Conservation (phyloP, 441 rosid genomes). For the Syzygium malaccense region DNA sequence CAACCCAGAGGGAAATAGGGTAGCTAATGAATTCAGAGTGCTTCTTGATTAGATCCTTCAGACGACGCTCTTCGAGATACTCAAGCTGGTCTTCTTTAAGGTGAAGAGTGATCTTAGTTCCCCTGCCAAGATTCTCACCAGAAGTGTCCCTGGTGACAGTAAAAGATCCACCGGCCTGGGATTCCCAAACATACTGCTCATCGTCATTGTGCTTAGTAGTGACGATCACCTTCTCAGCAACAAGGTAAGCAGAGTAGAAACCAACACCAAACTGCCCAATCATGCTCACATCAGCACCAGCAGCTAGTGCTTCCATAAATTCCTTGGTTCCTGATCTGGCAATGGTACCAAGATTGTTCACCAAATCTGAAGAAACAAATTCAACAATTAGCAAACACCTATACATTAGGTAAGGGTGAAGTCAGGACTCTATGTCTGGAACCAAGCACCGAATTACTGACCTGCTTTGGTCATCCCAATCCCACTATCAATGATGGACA, state of each 20-base stretch:
- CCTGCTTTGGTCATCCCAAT: constrained; percentile 5
- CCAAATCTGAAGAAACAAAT: background rate
- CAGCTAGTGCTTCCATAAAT: constrained; percentile 10
- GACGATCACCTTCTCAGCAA: constrained; percentile 6
- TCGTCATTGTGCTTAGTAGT: background rate
- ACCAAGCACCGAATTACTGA: background rate
- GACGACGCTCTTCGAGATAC: constrained; percentile 1
- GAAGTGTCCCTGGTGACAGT: constrained; percentile 4
- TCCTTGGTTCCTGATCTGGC: constrained; percentile 5
- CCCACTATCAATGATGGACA: constrained; percentile 3
- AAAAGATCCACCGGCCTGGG: background rate
- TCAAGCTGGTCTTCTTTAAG: constrained; percentile 5
- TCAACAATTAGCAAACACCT: background rate
- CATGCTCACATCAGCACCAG: constrained; percentile 12
- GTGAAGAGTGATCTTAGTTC: constrained; percentile 1
- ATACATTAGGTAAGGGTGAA: background rate
- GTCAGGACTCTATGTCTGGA: background rate
- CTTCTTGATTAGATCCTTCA: constrained; percentile 7
- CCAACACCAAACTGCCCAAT: constrained; percentile 7
- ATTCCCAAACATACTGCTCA: constrained; percentile 5
- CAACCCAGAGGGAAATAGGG: constrained; percentile 8
- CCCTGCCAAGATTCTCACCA: constrained; percentile 9
- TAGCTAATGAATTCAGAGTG: constrained; percentile 9
- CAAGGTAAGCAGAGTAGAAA: constrained; percentile 9
- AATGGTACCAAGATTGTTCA: constrained; percentile 7